Conservation (phyloP, 345 rosid species). For the Euphorbia tirucalli region DNA sequence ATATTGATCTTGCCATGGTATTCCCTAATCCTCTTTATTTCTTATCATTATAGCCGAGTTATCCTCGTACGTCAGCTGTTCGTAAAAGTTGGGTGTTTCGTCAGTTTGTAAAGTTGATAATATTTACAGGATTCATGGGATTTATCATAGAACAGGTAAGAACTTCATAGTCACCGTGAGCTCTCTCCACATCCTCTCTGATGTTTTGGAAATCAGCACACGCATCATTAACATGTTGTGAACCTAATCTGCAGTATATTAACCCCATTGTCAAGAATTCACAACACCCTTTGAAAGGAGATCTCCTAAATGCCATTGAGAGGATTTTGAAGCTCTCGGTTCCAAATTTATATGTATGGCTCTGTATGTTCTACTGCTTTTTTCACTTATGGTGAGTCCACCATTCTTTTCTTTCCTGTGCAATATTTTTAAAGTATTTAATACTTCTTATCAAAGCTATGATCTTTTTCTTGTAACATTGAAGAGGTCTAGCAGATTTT, state of each 20-base stretch:
- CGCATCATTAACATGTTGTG: conserved; percentile 24
- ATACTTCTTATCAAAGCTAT: not conserved
- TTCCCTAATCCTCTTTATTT: conserved; percentile 10
- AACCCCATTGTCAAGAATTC: conserved; percentile 96
- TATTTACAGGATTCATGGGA: conserved; percentile 95
- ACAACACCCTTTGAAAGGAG: conserved; percentile 89
- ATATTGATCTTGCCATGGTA: not conserved
- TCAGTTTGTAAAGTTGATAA: conserved; percentile 71
- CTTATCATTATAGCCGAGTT: conserved; percentile 55
- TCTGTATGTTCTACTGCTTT: conserved; percentile 97
- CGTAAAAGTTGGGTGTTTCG: conserved; percentile 92
- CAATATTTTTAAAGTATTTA: not conserved
- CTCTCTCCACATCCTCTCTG: conserved; percentile 16
- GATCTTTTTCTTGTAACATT: not conserved
- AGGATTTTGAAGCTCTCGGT: conserved; percentile 97
- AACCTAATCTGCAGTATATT: conserved; percentile 72
- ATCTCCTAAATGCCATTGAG: conserved; percentile 77
- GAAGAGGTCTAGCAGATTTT: not conserved
- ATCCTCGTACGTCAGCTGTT: conserved; percentile 77
- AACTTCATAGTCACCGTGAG: conserved; percentile 8
- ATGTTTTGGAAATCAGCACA: not conserved
- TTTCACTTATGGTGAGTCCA: conserved; percentile 84
- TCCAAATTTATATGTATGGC: conserved; percentile 95
- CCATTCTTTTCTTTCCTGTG: not conserved
- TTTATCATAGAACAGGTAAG: conserved; percentile 90